A percentile compares a stretch with the other conserved stretches of the same genome.
Conservation (phyloP, 768 basidiomycete species). For the Kockovaella imperatae region DNA sequence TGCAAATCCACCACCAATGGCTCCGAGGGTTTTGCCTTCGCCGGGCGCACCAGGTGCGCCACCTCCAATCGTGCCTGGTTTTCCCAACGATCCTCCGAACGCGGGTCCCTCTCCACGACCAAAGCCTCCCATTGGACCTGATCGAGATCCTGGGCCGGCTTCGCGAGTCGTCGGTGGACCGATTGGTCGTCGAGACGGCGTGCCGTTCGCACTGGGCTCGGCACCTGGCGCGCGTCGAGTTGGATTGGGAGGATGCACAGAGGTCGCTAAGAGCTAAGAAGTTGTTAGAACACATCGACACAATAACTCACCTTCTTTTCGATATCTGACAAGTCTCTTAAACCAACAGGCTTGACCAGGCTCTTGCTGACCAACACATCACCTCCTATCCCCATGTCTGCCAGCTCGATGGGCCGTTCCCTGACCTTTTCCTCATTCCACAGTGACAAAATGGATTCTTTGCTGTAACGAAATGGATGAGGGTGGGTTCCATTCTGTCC, state of each 20-base stretch:
- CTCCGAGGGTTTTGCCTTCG: constrained; percentile 23
- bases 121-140: constrained; percentile 27
- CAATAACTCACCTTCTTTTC: constrained; percentile 72
- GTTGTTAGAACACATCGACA: constrained; percentile 7
- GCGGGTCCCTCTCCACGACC: constrained; percentile 42
- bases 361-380: constrained; percentile 52
- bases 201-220: constrained; percentile 3
- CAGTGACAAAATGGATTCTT: constrained; percentile 36
- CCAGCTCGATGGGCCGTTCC: constrained; percentile 64
- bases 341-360: constrained; percentile 61
- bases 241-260: constrained; percentile 80
- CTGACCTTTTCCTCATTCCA: constrained; percentile 54
- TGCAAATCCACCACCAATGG: constrained; percentile 33
- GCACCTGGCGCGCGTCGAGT: constrained; percentile 53
- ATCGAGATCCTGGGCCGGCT: constrained; percentile 1
- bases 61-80: constrained; percentile 26
- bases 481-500: constrained; percentile 7
- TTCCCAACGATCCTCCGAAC: constrained; percentile 27
- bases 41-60: constrained; percentile 2
- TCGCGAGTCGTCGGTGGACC: not conserved
- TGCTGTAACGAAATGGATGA: constrained; percentile 39
- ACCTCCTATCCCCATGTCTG: constrained; percentile 49
- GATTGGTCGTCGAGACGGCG: constrained; percentile 13
- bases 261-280: constrained; percentile 65
- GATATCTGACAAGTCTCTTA: constrained; percentile 69